A percentile compares a stretch with the other conserved stretches of the same genome.
Evolutionary conservation across 345 rosid genomes (phyloP).

Genomic region (Pistacia vera): DNA sequence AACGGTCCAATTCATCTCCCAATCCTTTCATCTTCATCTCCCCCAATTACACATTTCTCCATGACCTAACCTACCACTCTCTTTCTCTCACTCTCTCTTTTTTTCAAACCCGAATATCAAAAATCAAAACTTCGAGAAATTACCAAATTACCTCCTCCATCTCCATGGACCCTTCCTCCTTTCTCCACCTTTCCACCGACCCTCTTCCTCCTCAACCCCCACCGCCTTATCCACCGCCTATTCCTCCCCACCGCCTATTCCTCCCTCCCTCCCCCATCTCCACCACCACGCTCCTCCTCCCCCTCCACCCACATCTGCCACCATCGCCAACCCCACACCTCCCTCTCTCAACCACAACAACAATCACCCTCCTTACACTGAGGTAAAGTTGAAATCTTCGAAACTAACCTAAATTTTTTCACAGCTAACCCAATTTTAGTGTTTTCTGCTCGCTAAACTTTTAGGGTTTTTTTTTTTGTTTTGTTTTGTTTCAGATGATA

Average conservation of each 20-base stretch:
- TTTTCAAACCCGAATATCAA: too few species aligned
- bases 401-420: neutral
- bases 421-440: too few species aligned
- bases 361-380: conserved; percentile 33
- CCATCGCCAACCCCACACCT: neutral
- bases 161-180: conserved; percentile 16
- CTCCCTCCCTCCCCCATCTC: too few species aligned
- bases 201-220: neutral
- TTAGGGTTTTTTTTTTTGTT: neutral
- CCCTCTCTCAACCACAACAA: conserved; percentile 7
- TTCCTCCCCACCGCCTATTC: neutral
- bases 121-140: neutral
- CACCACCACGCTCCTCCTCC: neutral
- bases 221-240: neutral
- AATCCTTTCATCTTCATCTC: too few species aligned
- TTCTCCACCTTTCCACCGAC: conserved; percentile 14
- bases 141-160: neutral
- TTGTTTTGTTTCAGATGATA: conserved; percentile 54
- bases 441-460: too few species aligned
- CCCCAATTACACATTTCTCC: too few species aligned
- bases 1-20: neutral
- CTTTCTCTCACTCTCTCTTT: neutral
- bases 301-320: neutral
- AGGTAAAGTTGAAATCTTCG: conserved; percentile 8
- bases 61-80: neutral